Evolutionary conservation across 441 rosid genomes (phyloP), one percentile per base, ranked within the genome.

Genomic region (Adansonia madagascariensis): DNA sequence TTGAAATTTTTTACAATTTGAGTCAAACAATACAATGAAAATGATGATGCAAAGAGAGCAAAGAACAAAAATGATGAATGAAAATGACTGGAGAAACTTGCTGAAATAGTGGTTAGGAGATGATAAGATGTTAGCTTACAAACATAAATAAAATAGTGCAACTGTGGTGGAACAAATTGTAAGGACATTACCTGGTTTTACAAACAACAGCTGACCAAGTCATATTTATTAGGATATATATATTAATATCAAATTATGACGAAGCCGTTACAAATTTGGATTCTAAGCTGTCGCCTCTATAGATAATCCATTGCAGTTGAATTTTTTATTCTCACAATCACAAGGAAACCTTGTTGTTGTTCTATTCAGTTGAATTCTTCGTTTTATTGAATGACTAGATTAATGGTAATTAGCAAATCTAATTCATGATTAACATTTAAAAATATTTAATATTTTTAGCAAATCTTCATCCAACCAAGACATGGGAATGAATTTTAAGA

Each of bases 401-500:
- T 49, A 64, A 50, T 46, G 77, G 57, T 73, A 22, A 73, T 73
- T 44, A 43, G 6, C 18, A 24, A 59, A 69, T 49, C 73, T 5
- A 49, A 47, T 22, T 69, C 56, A 74, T 59, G 14, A 41, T 74
- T 24, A 47, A 61, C 22, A 49, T 22, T 10, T 24, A 47, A 61
- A 6, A 18, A 20, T 41, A 65, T 65, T 17, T 44, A 20, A 74
- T 56, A 18, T 67, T 39, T 27, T 27, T 27, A 27, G 35, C 35
- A 27, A 6, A 22, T 22, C 46, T 3, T 49, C 3, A 27, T 18
- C 18, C 67, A 39, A 56, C 74, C 44, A 18, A 14, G 69, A 75
- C 59, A 57, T 50, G 55, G 4, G 50, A 39, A 69, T 80, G 74
- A 69, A 78, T 27, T 80, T 35, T 17, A 68, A n/a, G 56, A 71